A percentile compares a stretch with the other conserved stretches of the same genome.
phyloP scores from a whole-genome alignment of 2,329 filamentous ascomycete species.

The Fusarium miscanthi region DNA sequence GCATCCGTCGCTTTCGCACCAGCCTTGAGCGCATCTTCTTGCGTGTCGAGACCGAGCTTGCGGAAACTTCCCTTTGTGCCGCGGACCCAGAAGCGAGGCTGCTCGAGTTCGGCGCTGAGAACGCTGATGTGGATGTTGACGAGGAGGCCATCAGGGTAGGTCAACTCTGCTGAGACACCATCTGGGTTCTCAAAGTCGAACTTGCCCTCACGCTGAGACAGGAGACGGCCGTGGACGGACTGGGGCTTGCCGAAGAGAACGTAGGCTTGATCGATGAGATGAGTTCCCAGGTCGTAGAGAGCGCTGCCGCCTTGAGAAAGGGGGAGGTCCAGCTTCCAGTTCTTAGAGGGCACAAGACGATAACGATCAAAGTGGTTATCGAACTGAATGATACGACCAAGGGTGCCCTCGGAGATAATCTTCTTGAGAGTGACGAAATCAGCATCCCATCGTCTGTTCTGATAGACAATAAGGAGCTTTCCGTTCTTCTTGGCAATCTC shows the following conservation, averaged over 20 bases:
- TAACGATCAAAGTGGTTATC: constrained; percentile 85
- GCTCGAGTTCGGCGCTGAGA: constrained; percentile 74
- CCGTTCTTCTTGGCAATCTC: constrained; percentile 62
- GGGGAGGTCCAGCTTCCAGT: constrained; percentile 74
- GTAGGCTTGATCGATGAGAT: constrained; percentile 81
- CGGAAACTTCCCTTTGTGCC: constrained; percentile 80
- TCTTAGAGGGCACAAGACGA: constrained; percentile 66
- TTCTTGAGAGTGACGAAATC: constrained; percentile 78
- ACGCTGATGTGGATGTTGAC: constrained; percentile 77
- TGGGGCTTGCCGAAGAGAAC: constrained; percentile 75
- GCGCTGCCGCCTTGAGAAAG: constrained; percentile 73
- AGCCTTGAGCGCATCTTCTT: constrained; percentile 78
- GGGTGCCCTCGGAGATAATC: constrained; percentile 66
- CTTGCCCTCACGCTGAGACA: constrained; percentile 69
- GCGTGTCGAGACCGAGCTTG: constrained; percentile 77
- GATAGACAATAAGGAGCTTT: constrained; percentile 73
- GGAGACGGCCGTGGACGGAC: constrained; percentile 73
- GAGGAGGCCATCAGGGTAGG: constrained; percentile 71
- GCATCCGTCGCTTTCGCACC: constrained; percentile 71
- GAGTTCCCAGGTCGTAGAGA: constrained; percentile 80
- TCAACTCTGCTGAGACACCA: constrained; percentile 71
- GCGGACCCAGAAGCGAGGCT: constrained; percentile 81
- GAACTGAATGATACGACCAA: constrained; percentile 81
- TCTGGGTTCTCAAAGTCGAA: constrained; percentile 64
- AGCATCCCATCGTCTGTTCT: constrained; percentile 81